A percentile compares a stretch with the other conserved stretches of the same genome.
These are phyloP conservation scores for Tricholomella constricta DNA, from an alignment of 768 basidiomycete species.

Conservation along the genomic window DNA sequence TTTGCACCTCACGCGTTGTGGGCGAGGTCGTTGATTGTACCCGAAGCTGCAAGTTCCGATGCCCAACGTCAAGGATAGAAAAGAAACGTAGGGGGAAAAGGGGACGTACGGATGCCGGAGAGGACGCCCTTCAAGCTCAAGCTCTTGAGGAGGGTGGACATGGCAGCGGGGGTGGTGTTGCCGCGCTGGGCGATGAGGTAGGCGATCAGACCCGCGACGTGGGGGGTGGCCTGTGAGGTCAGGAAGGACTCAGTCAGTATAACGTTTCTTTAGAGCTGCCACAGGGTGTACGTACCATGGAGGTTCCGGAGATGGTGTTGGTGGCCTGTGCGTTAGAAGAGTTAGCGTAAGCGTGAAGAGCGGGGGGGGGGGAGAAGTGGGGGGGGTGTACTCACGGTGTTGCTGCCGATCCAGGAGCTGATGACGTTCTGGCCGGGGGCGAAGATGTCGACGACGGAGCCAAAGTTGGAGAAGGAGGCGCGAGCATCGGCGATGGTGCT, in stretches of 20 bases:
- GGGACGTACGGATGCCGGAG: slow-evolving; percentile 32
- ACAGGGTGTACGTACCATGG: slow-evolving; percentile 9
- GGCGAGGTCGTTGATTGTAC: slow-evolving; percentile 30
- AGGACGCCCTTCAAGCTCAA: slow-evolving; percentile 31
- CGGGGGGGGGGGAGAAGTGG: not conserved
- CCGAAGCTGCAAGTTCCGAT: slow-evolving; percentile 16
- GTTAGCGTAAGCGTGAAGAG: not conserved
- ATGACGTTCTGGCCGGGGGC: slow-evolving; percentile 33
- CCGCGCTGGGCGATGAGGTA: not conserved
- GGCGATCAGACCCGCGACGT: not conserved
- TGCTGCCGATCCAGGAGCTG: slow-evolving; percentile 22
- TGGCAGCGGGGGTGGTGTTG: slow-evolving; percentile 27
- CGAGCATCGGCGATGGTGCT: slow-evolving; percentile 27
- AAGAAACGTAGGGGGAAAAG: too few species aligned
- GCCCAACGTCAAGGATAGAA: not conserved
- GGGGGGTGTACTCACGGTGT: not conserved
- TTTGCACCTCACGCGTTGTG: slow-evolving; percentile 20
- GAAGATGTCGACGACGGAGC: slow-evolving; percentile 32
- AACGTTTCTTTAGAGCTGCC: too few species aligned
- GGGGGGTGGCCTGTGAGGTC: not conserved
- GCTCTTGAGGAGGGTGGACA: slow-evolving; percentile 26
- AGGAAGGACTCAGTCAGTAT: not conserved
- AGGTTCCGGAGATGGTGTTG: slow-evolving; percentile 10
- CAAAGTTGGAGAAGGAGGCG: slow-evolving; percentile 37
- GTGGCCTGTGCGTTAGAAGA: slow-evolving; percentile 1